Percentiles rank a stretch among this genome's conserved stretches.
These are phyloP conservation scores for Syncephalastrum monosporum DNA, from an alignment of 371 early-diverging fungal species.

Conservation along the genomic window DNA sequence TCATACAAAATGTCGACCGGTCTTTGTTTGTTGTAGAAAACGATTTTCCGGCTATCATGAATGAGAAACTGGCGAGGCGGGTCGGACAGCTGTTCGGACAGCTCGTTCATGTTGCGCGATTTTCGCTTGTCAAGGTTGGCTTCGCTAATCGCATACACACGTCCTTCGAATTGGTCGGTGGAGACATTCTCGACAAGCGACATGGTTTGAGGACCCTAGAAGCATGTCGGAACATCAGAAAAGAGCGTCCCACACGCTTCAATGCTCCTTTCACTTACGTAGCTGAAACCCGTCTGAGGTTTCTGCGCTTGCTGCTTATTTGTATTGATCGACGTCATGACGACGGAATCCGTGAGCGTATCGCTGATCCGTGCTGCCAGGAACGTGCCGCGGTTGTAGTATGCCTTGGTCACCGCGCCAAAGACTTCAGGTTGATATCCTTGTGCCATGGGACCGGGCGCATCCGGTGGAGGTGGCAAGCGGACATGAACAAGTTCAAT, in stretches of 20 bases:
- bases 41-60: constrained; percentile 68
- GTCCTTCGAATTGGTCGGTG: constrained; percentile 62
- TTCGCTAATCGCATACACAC: constrained; percentile 81
- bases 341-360: constrained; percentile 65
- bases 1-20: constrained; percentile 74
- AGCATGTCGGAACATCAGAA: background rate
- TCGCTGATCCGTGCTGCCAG: constrained; percentile 61
- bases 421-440: constrained; percentile 9
- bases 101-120: constrained; percentile 39
- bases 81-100: constrained; percentile 57
- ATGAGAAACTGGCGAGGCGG: constrained; percentile 70
- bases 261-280: too few species aligned
- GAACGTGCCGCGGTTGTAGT: constrained; percentile 64
- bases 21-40: constrained; percentile 63
- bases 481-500: constrained; percentile 74
- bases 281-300: background rate
- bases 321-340: constrained; percentile 41
- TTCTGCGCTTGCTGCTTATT: constrained; percentile 2
- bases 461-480: constrained; percentile 52
- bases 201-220: background rate
- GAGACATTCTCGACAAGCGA: constrained; percentile 16
- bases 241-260: too few species aligned
- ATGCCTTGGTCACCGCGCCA: constrained; percentile 53
- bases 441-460: constrained; percentile 10
- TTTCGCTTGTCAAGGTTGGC: constrained; percentile 2